These are phyloP conservation scores for Tolypocladium amazonense DNA, from an alignment of 2,329 filamentous ascomycete genomes.

Conservation along the genomic window DNA sequence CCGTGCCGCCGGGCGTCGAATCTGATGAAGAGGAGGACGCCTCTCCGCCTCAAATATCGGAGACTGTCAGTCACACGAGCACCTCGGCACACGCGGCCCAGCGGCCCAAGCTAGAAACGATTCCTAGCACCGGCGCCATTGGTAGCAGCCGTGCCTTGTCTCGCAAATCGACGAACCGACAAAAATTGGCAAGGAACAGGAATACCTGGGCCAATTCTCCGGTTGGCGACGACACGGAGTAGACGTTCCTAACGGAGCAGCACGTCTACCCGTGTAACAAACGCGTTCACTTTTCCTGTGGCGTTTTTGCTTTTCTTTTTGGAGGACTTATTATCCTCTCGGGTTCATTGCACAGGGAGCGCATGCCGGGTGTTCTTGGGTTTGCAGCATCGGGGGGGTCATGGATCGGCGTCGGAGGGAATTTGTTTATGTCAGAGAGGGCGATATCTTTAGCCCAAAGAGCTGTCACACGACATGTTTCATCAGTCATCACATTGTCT, in stretches of 20 bases:
- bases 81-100: conserved; percentile 22
- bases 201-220: conserved; percentile 20
- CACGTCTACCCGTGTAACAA: background rate
- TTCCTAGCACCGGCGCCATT: conserved; percentile 28
- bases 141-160: conserved; percentile 16
- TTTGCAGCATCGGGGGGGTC: conserved; percentile 1
- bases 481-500: background rate
- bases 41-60: conserved; percentile 13
- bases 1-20: conserved; percentile 17
- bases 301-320: background rate
- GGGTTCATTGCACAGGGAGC: conserved; percentile 2
- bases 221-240: conserved; percentile 27
- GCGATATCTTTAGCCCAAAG: background rate
- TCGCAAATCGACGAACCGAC: conserved; percentile 18
- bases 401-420: conserved; percentile 9
- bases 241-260: background rate
- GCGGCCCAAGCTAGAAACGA: conserved; percentile 35
- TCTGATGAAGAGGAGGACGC: conserved; percentile 23
- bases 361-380: conserved; percentile 2
- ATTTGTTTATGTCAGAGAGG: conserved; percentile 5
- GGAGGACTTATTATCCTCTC: conserved; percentile 3
- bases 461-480: background rate
- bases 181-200: conserved; percentile 18
- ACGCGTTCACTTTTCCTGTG: background rate
- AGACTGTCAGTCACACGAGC: conserved; percentile 15